Evolutionary conservation across 1,284 basidiomycete genomes (phyloP), one percentile per base, ranked within the genome.

Genomic region (Malassezia restricta): DNA sequence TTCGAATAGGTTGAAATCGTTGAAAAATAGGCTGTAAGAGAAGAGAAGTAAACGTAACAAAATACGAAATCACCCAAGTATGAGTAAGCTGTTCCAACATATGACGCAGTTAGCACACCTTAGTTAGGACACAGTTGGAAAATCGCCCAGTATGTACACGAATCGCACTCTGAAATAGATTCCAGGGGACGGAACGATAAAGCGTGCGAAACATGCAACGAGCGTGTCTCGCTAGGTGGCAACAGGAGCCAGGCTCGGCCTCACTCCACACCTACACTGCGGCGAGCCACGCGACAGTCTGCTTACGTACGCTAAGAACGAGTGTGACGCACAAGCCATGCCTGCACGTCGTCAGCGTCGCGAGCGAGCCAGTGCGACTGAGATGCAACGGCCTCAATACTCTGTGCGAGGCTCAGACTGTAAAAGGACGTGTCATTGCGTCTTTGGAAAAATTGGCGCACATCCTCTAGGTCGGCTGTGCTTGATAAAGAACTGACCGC

Each of bases 401-500:
- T 78, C 68, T 87, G 85, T 11, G 79, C 78, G 40, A 86, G 74
- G 6, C 77, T 76, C 66, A 82, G 77, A 58, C 78, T 77, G 74
- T 74, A 79, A 62, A 76, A 76, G 33, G 53, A 50, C 30, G 56
- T 65, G 6, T 27, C 17, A 41, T 66, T 59, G 51, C 76, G 77
- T 63, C 58, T 66, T 40, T 52, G 54, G 63, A 75, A 78, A 77
- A 86, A 90, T 3, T 74, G 77, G 47, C 81, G 80, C 20, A 82
- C 79, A 6, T 77, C 78, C 45, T 81, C 74, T 27, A 81, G 79
- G 75, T 94, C 90, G 60, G 82, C 75, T 61, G 83, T 76, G 15
- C 79, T 81, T 15, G 83, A 81, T 56, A 94, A 77, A 37, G 76
- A 74, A 29, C 75, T 75, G 74, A 88, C 81, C 6, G 82, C 77